phyloP scores from a whole-genome alignment of 345 rosid species.

The Corchorus capsularis region DNA sequence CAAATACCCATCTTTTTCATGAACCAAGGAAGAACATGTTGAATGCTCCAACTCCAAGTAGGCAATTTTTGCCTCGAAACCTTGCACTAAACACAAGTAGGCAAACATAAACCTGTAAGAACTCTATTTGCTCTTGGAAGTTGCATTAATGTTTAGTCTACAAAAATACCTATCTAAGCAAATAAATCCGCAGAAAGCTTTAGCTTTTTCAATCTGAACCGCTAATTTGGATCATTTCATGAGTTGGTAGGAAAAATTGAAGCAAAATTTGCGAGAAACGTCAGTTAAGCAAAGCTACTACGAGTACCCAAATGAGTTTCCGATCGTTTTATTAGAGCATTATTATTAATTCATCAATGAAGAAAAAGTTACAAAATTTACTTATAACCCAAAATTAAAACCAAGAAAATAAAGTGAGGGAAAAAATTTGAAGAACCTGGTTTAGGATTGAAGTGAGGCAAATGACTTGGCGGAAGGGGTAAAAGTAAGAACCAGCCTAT shows the following conservation, averaged over 20 bases:
- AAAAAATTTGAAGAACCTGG: no score
- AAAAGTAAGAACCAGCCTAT: conserved; percentile 48
- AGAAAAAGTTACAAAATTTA: neutral
- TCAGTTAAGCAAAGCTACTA: neutral
- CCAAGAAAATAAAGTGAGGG: no score
- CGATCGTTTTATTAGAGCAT: neutral
- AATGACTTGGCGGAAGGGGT: conserved; percentile 49
- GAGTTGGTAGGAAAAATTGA: conserved; percentile 1
- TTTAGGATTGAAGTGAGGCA: conserved; percentile 33
- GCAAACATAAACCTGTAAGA: neutral
- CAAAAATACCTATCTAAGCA: neutral
- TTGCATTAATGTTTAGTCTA: no score
- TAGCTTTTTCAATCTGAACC: neutral
- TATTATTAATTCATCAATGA: conserved; percentile 9
- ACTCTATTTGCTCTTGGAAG: neutral
- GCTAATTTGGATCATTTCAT: neutral
- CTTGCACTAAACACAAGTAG: neutral
- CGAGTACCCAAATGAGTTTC: conserved; percentile 7
- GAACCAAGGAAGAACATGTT: neutral
- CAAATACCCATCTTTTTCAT: no score
- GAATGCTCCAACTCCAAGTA: no score
- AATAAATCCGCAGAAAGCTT: conserved; percentile 2
- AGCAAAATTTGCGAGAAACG: neutral
- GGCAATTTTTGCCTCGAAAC: neutral
- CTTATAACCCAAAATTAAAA: no score